phyloP scores from a whole-genome alignment of 2,329 filamentous ascomycete species.

The Fusarium anthophilum region DNA sequence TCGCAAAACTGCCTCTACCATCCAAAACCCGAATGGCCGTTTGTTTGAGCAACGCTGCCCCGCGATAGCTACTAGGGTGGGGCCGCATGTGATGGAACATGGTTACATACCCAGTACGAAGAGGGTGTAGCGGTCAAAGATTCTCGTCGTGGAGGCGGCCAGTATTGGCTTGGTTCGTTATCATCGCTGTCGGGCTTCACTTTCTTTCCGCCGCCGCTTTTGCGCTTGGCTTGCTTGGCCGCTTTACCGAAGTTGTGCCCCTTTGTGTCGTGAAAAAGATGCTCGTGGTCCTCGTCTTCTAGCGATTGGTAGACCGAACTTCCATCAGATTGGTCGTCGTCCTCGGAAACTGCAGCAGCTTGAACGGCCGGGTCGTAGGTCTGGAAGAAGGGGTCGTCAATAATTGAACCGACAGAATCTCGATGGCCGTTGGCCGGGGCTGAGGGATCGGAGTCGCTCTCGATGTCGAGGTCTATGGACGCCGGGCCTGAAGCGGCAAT shows the following conservation, averaged over 20 bases:
- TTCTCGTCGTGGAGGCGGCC: constrained; percentile 60
- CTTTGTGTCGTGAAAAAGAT: constrained; percentile 42
- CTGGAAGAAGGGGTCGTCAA: constrained; percentile 66
- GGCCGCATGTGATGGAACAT: constrained; percentile 35
- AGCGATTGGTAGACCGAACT: constrained; percentile 43
- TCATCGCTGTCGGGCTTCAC: constrained; percentile 40
- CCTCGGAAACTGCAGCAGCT: constrained; percentile 38
- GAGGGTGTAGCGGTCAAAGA: constrained; percentile 55
- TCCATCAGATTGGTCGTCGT: constrained; percentile 37
- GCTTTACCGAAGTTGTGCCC: constrained; percentile 10
- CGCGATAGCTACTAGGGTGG: constrained; percentile 29
- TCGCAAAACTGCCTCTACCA: constrained; percentile 25
- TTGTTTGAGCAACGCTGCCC: constrained; percentile 34
- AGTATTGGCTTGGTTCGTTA: constrained; percentile 46
- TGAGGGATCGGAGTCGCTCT: constrained; percentile 32
- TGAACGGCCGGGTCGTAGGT: constrained; percentile 51
- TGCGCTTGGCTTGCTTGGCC: constrained; percentile 11
- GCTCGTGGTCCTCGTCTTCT: constrained; percentile 45
- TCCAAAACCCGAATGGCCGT: background rate
- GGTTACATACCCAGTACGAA: constrained; percentile 50
- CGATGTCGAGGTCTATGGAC: constrained; percentile 39
- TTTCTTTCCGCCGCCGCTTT: constrained; percentile 27
- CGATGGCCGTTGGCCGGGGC: constrained; percentile 44
- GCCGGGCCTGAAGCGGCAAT: constrained; percentile 27
- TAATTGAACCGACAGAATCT: constrained; percentile 62